Percentiles rank a stretch among this genome's conserved stretches.
These are phyloP conservation scores for Fusarium circinatum DNA, from an alignment of 2,329 filamentous ascomycete species.

Conservation along the genomic window DNA sequence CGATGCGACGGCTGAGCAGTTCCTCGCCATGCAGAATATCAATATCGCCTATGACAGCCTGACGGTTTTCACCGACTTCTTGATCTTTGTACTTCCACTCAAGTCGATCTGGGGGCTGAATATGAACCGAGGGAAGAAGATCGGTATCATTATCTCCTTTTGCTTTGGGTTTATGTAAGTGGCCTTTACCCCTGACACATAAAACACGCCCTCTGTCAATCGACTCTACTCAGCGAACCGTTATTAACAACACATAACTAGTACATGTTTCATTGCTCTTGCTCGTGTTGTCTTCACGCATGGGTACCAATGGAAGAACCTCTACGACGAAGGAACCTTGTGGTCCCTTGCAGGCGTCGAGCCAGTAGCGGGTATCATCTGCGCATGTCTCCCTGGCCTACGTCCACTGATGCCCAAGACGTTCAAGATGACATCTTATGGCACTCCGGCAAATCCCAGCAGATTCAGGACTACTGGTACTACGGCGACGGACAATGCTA, in stretches of 20 bases:
- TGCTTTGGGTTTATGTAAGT: constrained; percentile 10
- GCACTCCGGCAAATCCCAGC: constrained; percentile 2
- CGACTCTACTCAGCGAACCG: fast-evolving
- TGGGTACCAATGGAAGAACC: constrained; percentile 12
- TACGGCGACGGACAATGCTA: neutral
- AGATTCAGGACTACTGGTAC: constrained; percentile 8
- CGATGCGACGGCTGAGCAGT: constrained; percentile 6
- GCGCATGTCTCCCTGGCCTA: constrained; percentile 2
- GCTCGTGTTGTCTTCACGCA: neutral
- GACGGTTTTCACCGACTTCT: constrained; percentile 7
- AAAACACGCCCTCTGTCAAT: neutral
- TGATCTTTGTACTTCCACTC: constrained; percentile 8
- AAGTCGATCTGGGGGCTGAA: constrained; percentile 9
- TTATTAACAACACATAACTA: neutral
- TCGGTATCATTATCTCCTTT: constrained; percentile 5
- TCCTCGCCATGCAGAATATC: constrained; percentile 1
- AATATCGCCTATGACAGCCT: constrained; percentile 12
- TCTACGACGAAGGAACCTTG: constrained; percentile 3
- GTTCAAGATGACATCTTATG: constrained; percentile 7
- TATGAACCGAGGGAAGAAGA: constrained; percentile 10
- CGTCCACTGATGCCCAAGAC: constrained; percentile 16
- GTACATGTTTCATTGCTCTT: constrained; percentile 1
- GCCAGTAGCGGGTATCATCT: constrained; percentile 4
- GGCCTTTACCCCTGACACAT: too few species aligned
- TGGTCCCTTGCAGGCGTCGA: constrained; percentile 7